Evolutionary conservation across 208 protist genomes (phyloP).

Genomic region (Trypanosoma scelopori): DNA sequence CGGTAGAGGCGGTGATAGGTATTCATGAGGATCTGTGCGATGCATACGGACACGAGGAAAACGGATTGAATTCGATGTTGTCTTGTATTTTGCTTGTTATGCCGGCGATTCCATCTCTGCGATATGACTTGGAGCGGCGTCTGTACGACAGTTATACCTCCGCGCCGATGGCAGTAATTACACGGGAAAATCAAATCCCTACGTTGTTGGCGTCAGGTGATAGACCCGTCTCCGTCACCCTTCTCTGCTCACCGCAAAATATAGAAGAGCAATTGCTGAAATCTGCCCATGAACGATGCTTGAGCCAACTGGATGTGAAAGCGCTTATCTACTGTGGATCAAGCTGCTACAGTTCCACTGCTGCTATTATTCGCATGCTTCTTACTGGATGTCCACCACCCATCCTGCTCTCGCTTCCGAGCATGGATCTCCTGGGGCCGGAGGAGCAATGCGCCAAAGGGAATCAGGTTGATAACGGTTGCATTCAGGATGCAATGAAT

Average conservation of each 20-base stretch:
- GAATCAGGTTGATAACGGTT: constrained; percentile 16
- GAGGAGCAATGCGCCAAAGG: constrained; percentile 24
- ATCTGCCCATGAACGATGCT: constrained; percentile 25
- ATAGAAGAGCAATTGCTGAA: constrained; percentile 46
- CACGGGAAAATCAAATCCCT: constrained; percentile 19
- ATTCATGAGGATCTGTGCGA: constrained; percentile 40
- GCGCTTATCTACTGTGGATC: constrained; percentile 15
- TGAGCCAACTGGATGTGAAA: constrained; percentile 17
- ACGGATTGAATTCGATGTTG: not conserved
- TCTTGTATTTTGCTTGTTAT: constrained; percentile 45
- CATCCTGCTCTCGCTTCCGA: constrained; percentile 1
- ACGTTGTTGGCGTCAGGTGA: constrained; percentile 9
- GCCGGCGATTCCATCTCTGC: constrained; percentile 28
- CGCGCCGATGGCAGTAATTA: constrained; percentile 43
- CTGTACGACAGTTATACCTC: constrained; percentile 64
- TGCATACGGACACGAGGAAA: not conserved
- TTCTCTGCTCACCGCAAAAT: constrained; percentile 41
- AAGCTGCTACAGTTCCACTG: not conserved
- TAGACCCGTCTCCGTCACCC: constrained; percentile 39
- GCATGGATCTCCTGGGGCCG: not conserved
- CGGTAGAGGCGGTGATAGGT: constrained; percentile 15
- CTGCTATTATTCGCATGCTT: constrained; percentile 19
- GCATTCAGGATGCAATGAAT: constrained; percentile 26
- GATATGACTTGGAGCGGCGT: constrained; percentile 29
- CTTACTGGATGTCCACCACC: not conserved